phyloP scores from a whole-genome alignment of 2,329 filamentous ascomycete species.

The Fusarium stilboides region DNA sequence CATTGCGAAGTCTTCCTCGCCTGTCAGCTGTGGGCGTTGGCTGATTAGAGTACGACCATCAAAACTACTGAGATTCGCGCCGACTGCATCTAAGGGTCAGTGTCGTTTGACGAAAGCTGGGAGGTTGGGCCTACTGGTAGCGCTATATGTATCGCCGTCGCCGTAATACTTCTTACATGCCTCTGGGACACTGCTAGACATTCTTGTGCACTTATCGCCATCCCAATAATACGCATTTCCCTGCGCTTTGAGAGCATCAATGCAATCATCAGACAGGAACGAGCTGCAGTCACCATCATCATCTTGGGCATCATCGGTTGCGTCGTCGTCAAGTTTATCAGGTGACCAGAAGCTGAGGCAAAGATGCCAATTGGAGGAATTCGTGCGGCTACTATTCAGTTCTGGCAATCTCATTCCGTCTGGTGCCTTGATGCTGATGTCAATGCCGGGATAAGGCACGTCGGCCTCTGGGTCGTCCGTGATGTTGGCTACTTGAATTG shows the following conservation, averaged over 20 bases:
- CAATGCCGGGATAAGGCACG: conserved; percentile 17
- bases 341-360: conserved; percentile 17
- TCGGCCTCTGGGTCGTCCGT: conserved; percentile 15
- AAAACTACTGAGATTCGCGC: conserved; percentile 12
- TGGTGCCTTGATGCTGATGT: conserved; percentile 26
- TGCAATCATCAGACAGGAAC: conserved; percentile 26
- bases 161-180: conserved; percentile 18
- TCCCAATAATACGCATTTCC: not conserved
- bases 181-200: not conserved
- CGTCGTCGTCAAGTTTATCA: not conserved
- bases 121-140: conserved; percentile 4
- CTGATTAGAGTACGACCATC: conserved; percentile 14
- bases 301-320: conserved; percentile 14
- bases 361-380: conserved; percentile 21
- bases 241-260: conserved; percentile 1
- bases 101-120: not conserved
- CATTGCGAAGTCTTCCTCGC: not conserved
- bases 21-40: not conserved
- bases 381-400: conserved; percentile 7
- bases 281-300: conserved; percentile 30
- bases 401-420: conserved; percentile 15
- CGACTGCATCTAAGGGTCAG: conserved; percentile 7
- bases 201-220: not conserved
- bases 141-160: not conserved
- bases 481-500: conserved; percentile 31